phyloP scores from a whole-genome alignment of 495 filamentous ascomycete species.

The Hyaloscypha finlandica region DNA sequence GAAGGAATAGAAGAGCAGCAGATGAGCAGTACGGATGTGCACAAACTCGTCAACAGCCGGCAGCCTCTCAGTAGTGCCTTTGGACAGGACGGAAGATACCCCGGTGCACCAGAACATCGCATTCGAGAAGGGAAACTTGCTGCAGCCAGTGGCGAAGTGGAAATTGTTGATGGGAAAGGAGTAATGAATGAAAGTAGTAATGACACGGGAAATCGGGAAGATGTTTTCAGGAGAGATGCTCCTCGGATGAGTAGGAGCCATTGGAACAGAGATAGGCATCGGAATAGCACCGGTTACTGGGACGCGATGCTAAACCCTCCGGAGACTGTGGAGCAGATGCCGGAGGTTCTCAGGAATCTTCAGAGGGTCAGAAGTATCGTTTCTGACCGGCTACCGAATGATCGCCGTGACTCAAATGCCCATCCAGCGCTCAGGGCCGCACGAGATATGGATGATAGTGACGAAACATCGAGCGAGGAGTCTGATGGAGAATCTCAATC shows the following conservation, averaged over 20 bases:
- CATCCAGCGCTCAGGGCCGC: background rate
- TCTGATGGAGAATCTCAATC: conserved; percentile 22
- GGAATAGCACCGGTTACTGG: conserved; percentile 27
- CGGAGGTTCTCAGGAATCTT: conserved; percentile 13
- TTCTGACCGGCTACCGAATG: background rate
- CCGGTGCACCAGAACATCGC: conserved; percentile 56
- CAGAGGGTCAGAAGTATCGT: background rate
- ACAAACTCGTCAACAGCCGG: conserved; percentile 71
- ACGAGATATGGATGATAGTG: conserved; percentile 29
- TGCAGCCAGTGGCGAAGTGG: conserved; percentile 60
- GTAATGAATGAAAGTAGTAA: conserved; percentile 35
- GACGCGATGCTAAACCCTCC: conserved; percentile 31
- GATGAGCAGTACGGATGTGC: conserved; percentile 67
- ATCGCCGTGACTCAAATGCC: conserved; percentile 4
- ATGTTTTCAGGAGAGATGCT: conserved; percentile 32
- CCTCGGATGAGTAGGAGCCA: conserved; percentile 3
- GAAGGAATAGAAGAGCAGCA: conserved; percentile 79
- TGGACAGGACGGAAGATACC: conserved; percentile 61
- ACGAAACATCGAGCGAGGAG: conserved; percentile 33
- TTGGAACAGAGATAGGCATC: conserved; percentile 2
- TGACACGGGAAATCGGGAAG: conserved; percentile 51
- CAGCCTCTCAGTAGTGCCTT: conserved; percentile 79
- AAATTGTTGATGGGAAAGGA: conserved; percentile 54
- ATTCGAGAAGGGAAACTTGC: conserved; percentile 64
- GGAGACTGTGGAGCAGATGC: conserved; percentile 19